Percentiles rank a stretch among this genome's conserved stretches.
phyloP scores from a whole-genome alignment of 257 asterid genomes.

The Ajuga chamaepitys region DNA sequence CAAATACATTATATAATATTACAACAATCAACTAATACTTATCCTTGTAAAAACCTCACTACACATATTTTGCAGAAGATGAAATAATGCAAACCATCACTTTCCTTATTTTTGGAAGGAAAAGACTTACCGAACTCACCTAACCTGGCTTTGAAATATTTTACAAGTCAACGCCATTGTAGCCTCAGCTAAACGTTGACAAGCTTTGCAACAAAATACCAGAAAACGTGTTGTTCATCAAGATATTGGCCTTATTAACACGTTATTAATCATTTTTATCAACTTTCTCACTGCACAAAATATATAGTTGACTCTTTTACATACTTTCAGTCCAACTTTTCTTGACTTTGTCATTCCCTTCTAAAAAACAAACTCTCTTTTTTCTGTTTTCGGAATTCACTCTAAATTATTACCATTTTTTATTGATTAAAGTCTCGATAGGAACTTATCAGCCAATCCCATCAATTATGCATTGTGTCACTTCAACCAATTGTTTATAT shows the following conservation, averaged over 20 bases:
- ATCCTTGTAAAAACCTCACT: no score
- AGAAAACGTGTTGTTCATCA: slow-evolving; percentile 17
- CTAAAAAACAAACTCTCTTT: not conserved
- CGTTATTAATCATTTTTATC: not conserved
- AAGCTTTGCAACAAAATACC: slow-evolving; percentile 6
- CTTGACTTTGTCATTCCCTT: not conserved
- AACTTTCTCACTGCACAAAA: not conserved
- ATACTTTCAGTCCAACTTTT: slow-evolving; percentile 8
- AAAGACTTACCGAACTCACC: slow-evolving; percentile 20
- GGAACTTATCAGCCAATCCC: not conserved
- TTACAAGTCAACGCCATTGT: slow-evolving; percentile 28
- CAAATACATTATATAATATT: no score
- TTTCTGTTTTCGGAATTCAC: no score
- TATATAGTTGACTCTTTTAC: slow-evolving; percentile 7
- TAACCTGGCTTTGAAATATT: slow-evolving; percentile 31
- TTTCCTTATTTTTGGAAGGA: not conserved
- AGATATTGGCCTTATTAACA: not conserved
- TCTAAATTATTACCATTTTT: not conserved
- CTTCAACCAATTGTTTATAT: not conserved
- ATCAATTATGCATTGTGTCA: slow-evolving; percentile 8
- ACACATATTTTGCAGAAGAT: no score
- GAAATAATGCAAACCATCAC: not conserved
- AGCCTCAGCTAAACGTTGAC: slow-evolving; percentile 2
- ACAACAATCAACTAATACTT: no score
- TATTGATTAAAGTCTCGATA: not conserved